Percentiles rank a stretch among this genome's conserved stretches.
Evolutionary conservation across 331 rosid genomes (phyloP).

Genomic region (Acacia concinna): DNA sequence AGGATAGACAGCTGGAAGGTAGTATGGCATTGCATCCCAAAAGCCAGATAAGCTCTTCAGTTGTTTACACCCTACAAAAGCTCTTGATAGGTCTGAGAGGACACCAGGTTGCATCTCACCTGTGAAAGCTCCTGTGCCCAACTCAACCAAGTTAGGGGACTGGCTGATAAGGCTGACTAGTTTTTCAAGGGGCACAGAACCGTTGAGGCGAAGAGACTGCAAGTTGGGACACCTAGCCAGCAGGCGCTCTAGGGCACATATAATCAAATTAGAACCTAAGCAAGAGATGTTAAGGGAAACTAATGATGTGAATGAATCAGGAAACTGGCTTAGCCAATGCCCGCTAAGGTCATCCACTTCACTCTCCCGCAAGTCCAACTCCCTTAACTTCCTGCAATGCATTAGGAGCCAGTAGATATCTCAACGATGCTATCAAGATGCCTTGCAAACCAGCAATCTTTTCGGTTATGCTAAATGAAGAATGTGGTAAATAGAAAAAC

Average conservation of each 20-base stretch:
- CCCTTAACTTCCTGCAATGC: slow-evolving; percentile 74
- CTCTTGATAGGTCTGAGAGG: slow-evolving; percentile 50
- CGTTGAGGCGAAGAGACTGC: slow-evolving; percentile 81
- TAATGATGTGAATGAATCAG: slow-evolving; percentile 78
- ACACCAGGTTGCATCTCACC: slow-evolving; percentile 70
- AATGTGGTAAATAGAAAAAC: background rate
- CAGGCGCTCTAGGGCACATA: slow-evolving; percentile 80
- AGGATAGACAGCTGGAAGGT: slow-evolving; percentile 72
- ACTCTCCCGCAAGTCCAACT: slow-evolving; percentile 86
- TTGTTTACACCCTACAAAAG: slow-evolving; percentile 61
- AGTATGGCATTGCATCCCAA: slow-evolving; percentile 85
- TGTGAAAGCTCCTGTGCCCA: slow-evolving; percentile 78
- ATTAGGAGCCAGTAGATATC: slow-evolving; percentile 26
- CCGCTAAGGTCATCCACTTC: slow-evolving; percentile 89
- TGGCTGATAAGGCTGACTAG: slow-evolving; percentile 59
- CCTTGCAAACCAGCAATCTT: background rate
- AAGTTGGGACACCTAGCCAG: slow-evolving; percentile 77
- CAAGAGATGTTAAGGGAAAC: slow-evolving; percentile 87
- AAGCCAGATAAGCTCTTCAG: slow-evolving; percentile 77
- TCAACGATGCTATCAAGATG: background rate
- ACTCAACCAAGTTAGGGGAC: slow-evolving; percentile 76
- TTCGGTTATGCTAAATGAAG: background rate
- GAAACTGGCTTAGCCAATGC: slow-evolving; percentile 95
- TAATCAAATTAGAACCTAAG: slow-evolving; percentile 74
- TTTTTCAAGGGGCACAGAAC: slow-evolving; percentile 76